Conservation (phyloP, 371 early-diverging fungal genomes). For the Rhizopus arrhizus region DNA sequence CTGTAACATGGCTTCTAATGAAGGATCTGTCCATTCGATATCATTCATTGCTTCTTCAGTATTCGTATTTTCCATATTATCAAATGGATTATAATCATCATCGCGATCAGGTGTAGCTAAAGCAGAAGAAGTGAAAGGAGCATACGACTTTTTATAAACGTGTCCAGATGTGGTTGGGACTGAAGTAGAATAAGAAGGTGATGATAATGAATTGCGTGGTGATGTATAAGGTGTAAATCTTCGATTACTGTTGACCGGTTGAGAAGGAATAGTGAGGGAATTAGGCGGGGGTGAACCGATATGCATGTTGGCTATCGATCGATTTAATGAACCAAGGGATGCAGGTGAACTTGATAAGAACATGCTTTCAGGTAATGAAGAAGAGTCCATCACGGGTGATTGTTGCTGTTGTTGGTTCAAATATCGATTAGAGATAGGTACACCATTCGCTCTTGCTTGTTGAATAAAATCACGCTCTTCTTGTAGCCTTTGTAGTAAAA, state of each 20-base stretch:
- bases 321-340: constrained; percentile 24
- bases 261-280: constrained; percentile 1
- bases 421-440: constrained; percentile 16
- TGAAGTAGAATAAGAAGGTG: constrained; percentile 21
- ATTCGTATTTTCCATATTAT: neutral
- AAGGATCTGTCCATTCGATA: constrained; percentile 31
- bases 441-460: constrained; percentile 21
- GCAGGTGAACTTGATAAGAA: constrained; percentile 32
- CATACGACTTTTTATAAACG: constrained; percentile 21
- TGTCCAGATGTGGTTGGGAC: constrained; percentile 17
- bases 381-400: constrained; percentile 25
- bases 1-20: constrained; percentile 13
- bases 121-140: constrained; percentile 32
- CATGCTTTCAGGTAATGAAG: constrained; percentile 32
- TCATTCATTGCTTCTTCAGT: neutral
- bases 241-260: neutral
- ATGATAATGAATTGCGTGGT: constrained; percentile 24
- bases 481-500: constrained; percentile 62
- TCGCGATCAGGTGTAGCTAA: constrained; percentile 35
- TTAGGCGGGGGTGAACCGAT: constrained; percentile 34
- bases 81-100: constrained; percentile 27
- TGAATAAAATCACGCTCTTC: constrained; percentile 50
- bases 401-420: neutral
- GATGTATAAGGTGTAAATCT: constrained; percentile 16
- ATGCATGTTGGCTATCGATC: constrained; percentile 34